These are phyloP conservation scores for Rhodotorula graminis DNA, from an alignment of 768 basidiomycete species.

Conservation along the genomic window DNA sequence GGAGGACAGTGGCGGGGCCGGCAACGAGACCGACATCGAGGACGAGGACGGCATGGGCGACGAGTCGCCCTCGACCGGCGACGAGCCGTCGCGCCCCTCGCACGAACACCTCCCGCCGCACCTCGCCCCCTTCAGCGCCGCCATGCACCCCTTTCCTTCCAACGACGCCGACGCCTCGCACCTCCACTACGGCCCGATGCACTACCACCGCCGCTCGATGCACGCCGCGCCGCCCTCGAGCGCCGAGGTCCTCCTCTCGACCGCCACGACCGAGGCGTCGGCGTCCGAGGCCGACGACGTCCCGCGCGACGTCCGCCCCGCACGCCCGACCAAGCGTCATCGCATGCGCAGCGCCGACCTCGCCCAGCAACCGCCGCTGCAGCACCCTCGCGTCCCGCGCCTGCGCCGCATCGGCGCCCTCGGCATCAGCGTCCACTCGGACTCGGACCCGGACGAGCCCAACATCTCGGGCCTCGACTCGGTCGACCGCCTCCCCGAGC, in stretches of 20 bases:
- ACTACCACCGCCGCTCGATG: not conserved
- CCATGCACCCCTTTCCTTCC: conserved; percentile 29
- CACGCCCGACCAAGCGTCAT: not conserved
- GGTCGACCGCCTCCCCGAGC: conserved; percentile 2
- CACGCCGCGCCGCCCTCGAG: conserved; percentile 13
- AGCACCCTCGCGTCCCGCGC: conserved; percentile 1
- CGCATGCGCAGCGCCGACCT: not conserved
- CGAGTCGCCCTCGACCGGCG: not conserved
- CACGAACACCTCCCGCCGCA: no score
- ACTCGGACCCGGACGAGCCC: conserved; percentile 17
- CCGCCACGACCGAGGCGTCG: conserved; percentile 2
- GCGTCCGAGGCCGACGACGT: not conserved
- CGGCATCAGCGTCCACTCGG: conserved; percentile 35
- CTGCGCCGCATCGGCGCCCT: conserved; percentile 33
- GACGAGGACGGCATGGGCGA: conserved; percentile 11
- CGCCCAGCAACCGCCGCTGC: not conserved
- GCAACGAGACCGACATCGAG: conserved; percentile 29
- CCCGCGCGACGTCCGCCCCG: not conserved
- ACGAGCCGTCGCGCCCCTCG: no score
- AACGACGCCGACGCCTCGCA: not conserved
- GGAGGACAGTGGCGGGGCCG: conserved; percentile 6
- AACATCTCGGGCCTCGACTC: conserved; percentile 16
- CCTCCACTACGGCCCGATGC: not conserved
- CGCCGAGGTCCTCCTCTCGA: conserved; percentile 5
- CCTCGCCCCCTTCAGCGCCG: not conserved